Percentiles rank a stretch among this genome's conserved stretches.
These are phyloP conservation scores for Rhodotorula toruloides DNA, from an alignment of 768 basidiomycete species.

Conservation along the genomic window DNA sequence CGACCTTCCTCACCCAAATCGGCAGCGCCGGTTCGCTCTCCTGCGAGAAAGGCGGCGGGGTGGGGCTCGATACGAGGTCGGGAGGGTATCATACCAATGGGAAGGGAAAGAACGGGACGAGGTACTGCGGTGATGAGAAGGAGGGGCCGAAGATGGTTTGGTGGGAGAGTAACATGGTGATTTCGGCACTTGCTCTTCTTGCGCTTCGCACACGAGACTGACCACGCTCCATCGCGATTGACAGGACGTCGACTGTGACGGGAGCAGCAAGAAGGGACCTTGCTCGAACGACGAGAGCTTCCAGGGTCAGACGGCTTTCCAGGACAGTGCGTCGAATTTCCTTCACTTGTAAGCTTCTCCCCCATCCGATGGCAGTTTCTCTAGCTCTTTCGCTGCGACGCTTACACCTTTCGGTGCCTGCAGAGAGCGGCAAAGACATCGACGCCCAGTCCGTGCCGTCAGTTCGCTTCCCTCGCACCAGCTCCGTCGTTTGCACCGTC, in stretches of 20 bases:
- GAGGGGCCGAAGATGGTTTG: not conserved
- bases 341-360: not conserved
- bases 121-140: not conserved
- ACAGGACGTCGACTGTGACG: constrained; percentile 17
- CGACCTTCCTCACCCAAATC: not conserved
- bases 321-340: constrained; percentile 1
- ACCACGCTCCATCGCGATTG: too few species aligned
- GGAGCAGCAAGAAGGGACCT: not conserved
- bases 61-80: not conserved
- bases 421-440: not conserved
- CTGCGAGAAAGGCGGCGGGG: not conserved
- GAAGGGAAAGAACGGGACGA: constrained; percentile 2
- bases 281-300: not conserved
- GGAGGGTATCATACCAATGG: constrained; percentile 12
- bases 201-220: too few species aligned
- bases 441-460: constrained; percentile 1
- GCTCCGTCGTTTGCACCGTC: not conserved
- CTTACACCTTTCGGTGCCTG: not conserved
- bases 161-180: constrained; percentile 20
- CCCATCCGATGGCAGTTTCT: not conserved
- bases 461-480: too few species aligned
- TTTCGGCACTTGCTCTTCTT: too few species aligned
- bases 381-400: not conserved
- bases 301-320: not conserved
- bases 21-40: not conserved